phyloP scores from a whole-genome alignment of 129 eudicot genomes.

The Flaveria linearis region DNA sequence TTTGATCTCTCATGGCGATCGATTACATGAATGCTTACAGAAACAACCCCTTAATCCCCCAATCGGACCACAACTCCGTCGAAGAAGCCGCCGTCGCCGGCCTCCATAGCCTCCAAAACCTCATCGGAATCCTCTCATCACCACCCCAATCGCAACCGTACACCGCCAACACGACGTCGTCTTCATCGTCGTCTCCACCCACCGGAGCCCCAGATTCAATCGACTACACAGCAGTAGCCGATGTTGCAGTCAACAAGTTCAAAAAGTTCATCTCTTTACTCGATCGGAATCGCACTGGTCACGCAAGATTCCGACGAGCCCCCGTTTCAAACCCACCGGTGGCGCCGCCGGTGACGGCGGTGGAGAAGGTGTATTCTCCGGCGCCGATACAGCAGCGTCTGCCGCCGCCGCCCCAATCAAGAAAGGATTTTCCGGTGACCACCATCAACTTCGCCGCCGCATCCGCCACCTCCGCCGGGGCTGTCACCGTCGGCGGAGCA shows the following conservation, averaged over 20 bases:
- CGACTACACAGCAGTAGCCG: constrained; percentile 73
- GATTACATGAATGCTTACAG: not conserved
- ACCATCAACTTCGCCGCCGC: constrained; percentile 62
- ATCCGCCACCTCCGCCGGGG: constrained; percentile 14
- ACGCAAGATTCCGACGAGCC: constrained; percentile 97
- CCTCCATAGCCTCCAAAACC: constrained; percentile 78
- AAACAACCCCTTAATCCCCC: not conserved
- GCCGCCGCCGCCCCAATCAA: constrained; percentile 50
- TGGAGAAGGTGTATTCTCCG: constrained; percentile 45
- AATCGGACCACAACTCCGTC: constrained; percentile 23
- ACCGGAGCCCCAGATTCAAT: constrained; percentile 2
- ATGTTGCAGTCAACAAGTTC: constrained; percentile 77
- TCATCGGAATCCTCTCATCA: constrained; percentile 69
- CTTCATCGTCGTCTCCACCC: constrained; percentile 18
- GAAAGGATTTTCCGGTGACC: constrained; percentile 58
- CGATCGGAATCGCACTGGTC: constrained; percentile 82
- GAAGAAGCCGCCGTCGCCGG: constrained; percentile 93
- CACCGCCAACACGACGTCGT: constrained; percentile 27
- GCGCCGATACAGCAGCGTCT: constrained; percentile 67
- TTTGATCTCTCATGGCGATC: not conserved
- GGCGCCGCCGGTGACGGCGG: not conserved
- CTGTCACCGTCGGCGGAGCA: constrained; percentile 22
- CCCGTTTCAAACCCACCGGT: constrained; percentile 40
- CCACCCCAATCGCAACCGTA: constrained; percentile 30
- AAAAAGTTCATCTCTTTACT: constrained; percentile 78